Evolutionary conservation across 345 rosid genomes (phyloP), one percentile per base, ranked within the genome.

Genomic region (Eucalyptus erythrocorys): DNA sequence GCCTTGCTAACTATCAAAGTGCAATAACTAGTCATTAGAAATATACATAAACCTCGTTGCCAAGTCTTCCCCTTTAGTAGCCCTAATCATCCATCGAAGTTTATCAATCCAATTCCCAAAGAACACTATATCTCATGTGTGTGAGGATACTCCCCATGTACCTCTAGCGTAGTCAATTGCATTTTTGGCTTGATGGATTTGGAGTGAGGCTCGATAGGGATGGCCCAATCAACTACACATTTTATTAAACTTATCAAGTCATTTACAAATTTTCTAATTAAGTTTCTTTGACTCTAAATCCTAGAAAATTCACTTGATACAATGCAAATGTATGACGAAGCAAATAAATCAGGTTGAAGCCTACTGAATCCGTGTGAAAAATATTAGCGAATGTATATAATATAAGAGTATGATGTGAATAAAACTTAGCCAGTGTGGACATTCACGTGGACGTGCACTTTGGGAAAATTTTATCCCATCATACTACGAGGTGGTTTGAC

Each of bases 221-320:
- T 66, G 79, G 19, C 10, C 22, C 6, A 0, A 0, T 32, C 12
- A 4, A 66, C 2, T 0, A 1, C 19, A 16, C 5, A 1, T 15
- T 32, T 57, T 15, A 32, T 32, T 15, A 7, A 66, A 32, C 24
- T 66, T 66, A 16, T 32, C 6, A 32, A 68, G 9, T 66, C 1
- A 32, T 66, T 66, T 12, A 6, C 13, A 2, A 66, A 66, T 32
- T 32, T 24, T 66, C 12, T 66, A 0, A 66, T 32, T 22, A 16
- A 13, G 10, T 16, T 22, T 16, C 12, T 16, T 5, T 10, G 1
- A 16, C 3, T 16, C 11, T 1, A 59, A 17, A 66, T 66, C 2
- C 1, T 0, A 66, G 1, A 8, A 8, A 66, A 66, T 32, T 66
- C 76, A n/a, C 10, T 2, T 32, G 0, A 37, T 15, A 8, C 0